Percentiles rank a stretch among this genome's conserved stretches.
Conservation (phyloP, 2,329 filamentous ascomycete genomes). For the Colletotrichum navitas region DNA sequence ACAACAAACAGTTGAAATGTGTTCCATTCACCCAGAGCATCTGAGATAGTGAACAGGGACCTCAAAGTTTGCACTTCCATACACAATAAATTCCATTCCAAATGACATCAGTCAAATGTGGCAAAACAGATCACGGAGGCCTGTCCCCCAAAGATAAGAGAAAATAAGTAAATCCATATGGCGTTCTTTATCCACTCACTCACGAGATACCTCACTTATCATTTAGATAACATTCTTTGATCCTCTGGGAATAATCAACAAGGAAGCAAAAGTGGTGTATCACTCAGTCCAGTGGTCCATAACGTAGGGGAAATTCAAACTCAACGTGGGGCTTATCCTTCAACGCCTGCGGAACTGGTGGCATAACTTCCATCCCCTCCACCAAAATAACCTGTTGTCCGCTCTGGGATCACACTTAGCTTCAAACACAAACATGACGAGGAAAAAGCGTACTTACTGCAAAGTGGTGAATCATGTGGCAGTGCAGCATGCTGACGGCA, state of each 20-base stretch:
- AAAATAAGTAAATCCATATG: too few species aligned
- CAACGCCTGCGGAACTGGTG: constrained; percentile 18
- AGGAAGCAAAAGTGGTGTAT: background rate
- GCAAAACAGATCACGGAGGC: too few species aligned
- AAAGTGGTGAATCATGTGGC: constrained; percentile 37
- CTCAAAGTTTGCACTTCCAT: too few species aligned
- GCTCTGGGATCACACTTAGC: constrained; percentile 1
- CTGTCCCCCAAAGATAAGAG: too few species aligned
- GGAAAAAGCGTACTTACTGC: background rate
- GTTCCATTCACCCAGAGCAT: background rate
- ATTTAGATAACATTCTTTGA: too few species aligned
- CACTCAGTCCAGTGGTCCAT: constrained; percentile 22
- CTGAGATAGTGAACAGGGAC: accelerated
- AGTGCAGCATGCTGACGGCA: constrained; percentile 30
- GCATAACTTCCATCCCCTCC: constrained; percentile 34
- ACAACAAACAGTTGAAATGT: accelerated
- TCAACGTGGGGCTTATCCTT: constrained; percentile 30
- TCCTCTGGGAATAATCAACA: too few species aligned
- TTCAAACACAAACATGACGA: too few species aligned
- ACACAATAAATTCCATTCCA: too few species aligned
- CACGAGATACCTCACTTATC: too few species aligned
- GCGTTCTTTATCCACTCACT: too few species aligned
- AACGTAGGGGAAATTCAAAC: constrained; percentile 19
- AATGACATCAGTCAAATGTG: too few species aligned
- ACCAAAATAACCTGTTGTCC: constrained; percentile 27